A percentile compares a stretch with the other conserved stretches of the same genome.
phyloP scores from a whole-genome alignment of 257 asterid species.

The Capsicum chinense region DNA sequence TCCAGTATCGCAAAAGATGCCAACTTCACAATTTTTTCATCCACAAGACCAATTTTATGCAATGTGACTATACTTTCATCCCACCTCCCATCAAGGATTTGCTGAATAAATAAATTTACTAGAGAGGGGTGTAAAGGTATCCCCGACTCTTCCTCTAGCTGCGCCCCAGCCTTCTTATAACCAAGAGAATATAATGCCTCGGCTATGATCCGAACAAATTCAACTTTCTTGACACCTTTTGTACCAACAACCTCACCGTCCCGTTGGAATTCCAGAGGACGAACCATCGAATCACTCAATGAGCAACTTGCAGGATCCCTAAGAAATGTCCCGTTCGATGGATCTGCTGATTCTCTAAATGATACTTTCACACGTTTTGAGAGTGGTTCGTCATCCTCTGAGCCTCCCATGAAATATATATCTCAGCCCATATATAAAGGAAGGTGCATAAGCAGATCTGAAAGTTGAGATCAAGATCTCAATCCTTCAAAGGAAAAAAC shows the following conservation, averaged over 20 bases:
- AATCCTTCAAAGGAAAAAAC: constrained; percentile 29
- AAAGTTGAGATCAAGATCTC: constrained; percentile 25
- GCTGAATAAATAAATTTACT: constrained; percentile 66
- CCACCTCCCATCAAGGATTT: constrained; percentile 81
- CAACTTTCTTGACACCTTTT: constrained; percentile 71
- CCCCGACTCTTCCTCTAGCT: constrained; percentile 80
- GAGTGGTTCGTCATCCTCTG: constrained; percentile 83
- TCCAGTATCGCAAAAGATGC: constrained; percentile 78
- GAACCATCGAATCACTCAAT: constrained; percentile 65
- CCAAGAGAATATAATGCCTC: constrained; percentile 86
- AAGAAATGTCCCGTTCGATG: constrained; percentile 50
- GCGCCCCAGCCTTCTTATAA: constrained; percentile 63
- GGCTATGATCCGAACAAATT: constrained; percentile 74
- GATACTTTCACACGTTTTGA: constrained; percentile 79
- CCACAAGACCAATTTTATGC: constrained; percentile 56
- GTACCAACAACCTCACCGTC: constrained; percentile 73
- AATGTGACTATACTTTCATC: constrained; percentile 68
- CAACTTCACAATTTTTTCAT: constrained; percentile 54
- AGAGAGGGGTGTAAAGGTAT: constrained; percentile 61
- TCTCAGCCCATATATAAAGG: constrained; percentile 72
- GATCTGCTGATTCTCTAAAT: constrained; percentile 53
- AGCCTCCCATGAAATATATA: constrained; percentile 89
- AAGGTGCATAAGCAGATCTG: constrained; percentile 17
- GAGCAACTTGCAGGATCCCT: constrained; percentile 61
- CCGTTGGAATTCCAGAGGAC: constrained; percentile 62